Percentiles rank a stretch among this genome's conserved stretches.
These are phyloP conservation scores for Talaromyces islandicus DNA, from an alignment of 2,329 filamentous ascomycete genomes.

Conservation along the genomic window DNA sequence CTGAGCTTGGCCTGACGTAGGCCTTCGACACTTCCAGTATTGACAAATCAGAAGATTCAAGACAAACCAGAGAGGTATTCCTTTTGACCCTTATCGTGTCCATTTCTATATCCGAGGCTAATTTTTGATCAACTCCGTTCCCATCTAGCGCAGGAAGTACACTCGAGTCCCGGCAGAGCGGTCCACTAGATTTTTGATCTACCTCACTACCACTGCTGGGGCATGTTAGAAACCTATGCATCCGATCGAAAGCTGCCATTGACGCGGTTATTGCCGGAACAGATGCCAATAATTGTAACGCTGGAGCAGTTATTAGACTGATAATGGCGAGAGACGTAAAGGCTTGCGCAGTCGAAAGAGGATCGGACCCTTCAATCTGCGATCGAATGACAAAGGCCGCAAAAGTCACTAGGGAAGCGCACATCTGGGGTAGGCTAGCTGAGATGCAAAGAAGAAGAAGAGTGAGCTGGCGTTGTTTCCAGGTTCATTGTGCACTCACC, in stretches of 20 bases:
- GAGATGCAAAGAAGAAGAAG: not conserved
- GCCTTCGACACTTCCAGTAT: not conserved
- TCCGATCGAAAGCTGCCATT: not conserved
- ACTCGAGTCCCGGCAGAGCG: no score
- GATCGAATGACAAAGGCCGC: constrained; percentile 16
- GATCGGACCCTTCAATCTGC: constrained; percentile 1
- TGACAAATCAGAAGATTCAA: not conserved
- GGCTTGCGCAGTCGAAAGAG: constrained; percentile 15
- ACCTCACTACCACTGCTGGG: not conserved
- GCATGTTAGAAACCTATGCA: not conserved
- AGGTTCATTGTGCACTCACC: constrained; percentile 15
- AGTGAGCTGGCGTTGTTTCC: not conserved
- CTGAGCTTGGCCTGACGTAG: not conserved
- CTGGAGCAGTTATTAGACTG: constrained; percentile 16
- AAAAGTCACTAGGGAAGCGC: constrained; percentile 28
- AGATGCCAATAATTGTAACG: constrained; percentile 16
- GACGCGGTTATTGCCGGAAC: constrained; percentile 22
- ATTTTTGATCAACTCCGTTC: not conserved
- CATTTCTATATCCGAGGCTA: not conserved
- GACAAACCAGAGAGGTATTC: no score
- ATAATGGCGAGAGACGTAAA: constrained; percentile 22
- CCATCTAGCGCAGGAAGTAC: no score
- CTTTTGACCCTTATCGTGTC: no score
- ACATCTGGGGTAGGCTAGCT: constrained; percentile 26
- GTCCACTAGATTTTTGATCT: not conserved